Conservation (phyloP, 202 grass and related monocot genomes). For the Panicum virgatum region DNA sequence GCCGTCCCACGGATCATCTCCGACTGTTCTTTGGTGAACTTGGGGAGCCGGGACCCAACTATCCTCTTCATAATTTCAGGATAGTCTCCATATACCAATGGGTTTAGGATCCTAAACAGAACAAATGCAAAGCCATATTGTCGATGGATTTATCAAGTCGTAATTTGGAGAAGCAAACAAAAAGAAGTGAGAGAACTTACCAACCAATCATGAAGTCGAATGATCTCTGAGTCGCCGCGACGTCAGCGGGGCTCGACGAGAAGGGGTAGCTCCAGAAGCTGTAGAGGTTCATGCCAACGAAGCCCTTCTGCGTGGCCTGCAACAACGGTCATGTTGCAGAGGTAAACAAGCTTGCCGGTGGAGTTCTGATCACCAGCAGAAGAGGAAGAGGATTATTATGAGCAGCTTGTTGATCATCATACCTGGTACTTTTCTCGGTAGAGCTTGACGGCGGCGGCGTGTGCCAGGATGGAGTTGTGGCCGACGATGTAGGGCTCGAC, state of each 20-base stretch:
- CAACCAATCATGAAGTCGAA: conserved; percentile 66
- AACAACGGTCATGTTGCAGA: conserved; percentile 3
- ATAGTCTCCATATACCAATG: conserved; percentile 77
- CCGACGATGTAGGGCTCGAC: conserved; percentile 62
- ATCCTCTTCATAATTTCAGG: conserved; percentile 69
- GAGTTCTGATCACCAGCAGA: neutral
- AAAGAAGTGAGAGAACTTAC: conserved; percentile 30
- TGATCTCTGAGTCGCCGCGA: conserved; percentile 49
- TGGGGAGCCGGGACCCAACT: conserved; percentile 50
- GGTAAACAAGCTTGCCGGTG: neutral
- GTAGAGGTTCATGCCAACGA: conserved; percentile 73
- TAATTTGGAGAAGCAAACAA: neutral
- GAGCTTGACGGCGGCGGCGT: conserved; percentile 52
- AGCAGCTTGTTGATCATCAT: neutral
- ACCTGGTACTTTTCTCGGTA: conserved; percentile 68
- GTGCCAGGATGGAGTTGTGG: conserved; percentile 60
- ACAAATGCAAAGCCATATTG: neutral
- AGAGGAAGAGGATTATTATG: neutral
- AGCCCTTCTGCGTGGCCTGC: conserved; percentile 63
- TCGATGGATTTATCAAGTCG: neutral
- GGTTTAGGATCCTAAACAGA: conserved; percentile 53
- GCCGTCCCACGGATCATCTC: conserved; percentile 47
- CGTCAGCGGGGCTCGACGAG: conserved; percentile 33
- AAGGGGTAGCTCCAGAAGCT: conserved; percentile 66
- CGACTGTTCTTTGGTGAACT: conserved; percentile 56